phyloP scores from a whole-genome alignment of 1,139 yeast species.

The Zygosaccharomyces pseudobailii region DNA sequence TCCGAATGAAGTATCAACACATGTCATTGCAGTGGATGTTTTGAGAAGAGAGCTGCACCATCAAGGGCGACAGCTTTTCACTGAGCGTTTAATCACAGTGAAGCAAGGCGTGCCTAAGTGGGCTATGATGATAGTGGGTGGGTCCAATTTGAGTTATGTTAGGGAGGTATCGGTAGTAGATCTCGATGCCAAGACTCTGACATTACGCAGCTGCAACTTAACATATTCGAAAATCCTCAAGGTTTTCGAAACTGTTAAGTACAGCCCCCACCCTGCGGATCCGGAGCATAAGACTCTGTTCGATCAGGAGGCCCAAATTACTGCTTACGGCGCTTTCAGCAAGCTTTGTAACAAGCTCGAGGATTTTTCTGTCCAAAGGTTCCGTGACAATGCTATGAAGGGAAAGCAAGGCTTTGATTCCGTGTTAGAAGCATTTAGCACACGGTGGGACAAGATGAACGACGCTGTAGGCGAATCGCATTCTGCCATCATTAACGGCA shows the following conservation, averaged over 20 bases:
- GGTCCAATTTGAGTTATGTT: constrained; percentile 69
- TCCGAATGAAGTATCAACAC: constrained; percentile 88
- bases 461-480: constrained; percentile 31
- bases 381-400: constrained; percentile 76
- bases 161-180: constrained; percentile 89
- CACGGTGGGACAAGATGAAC: constrained; percentile 41
- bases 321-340: constrained; percentile 71
- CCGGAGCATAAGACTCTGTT: constrained; percentile 56
- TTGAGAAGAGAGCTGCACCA: constrained; percentile 64
- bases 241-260: constrained; percentile 81
- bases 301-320: constrained; percentile 79
- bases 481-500: constrained; percentile 23
- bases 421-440: constrained; percentile 55
- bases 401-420: constrained; percentile 84
- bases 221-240: constrained; percentile 73
- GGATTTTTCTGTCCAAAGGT: constrained; percentile 87
- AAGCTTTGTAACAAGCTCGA: constrained; percentile 77
- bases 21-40: constrained; percentile 93
- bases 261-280: constrained; percentile 58
- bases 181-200: constrained; percentile 55
- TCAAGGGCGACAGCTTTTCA: constrained; percentile 52
- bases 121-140: constrained; percentile 72
- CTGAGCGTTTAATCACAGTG: constrained; percentile 87
- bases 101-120: constrained; percentile 83
- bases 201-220: constrained; percentile 80